Conservation (phyloP, 345 rosid genomes). For the Xanthoceras sorbifolium region DNA sequence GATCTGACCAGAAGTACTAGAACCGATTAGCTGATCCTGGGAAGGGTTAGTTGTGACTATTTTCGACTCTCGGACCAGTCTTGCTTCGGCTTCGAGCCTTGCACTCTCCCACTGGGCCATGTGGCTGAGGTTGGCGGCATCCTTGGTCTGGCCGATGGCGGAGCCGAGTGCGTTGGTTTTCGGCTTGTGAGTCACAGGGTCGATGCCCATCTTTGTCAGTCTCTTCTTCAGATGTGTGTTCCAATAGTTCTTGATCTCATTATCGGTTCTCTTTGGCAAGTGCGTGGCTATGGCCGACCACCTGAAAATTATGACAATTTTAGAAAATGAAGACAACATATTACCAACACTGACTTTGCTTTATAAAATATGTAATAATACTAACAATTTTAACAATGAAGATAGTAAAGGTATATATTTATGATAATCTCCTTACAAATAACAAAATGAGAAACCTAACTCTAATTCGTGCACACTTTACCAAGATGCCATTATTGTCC, state of each 20-base stretch:
- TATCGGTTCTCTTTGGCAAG: slow-evolving; percentile 48
- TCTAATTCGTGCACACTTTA: background rate
- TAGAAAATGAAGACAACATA: background rate
- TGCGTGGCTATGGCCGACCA: slow-evolving; percentile 54
- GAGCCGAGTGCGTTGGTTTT: slow-evolving; percentile 27
- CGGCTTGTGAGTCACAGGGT: slow-evolving; percentile 49
- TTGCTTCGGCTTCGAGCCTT: slow-evolving; percentile 45
- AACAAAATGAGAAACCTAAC: background rate
- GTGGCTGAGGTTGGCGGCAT: slow-evolving; percentile 39
- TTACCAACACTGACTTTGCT: background rate
- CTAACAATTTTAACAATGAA: too few relatives aligned
- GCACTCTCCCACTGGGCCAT: slow-evolving; percentile 53
- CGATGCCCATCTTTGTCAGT: slow-evolving; percentile 42
- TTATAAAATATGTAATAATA: too few relatives aligned
- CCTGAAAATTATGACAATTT: slow-evolving; percentile 17
- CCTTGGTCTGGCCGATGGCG: slow-evolving; percentile 25
- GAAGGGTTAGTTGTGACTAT: slow-evolving; percentile 18
- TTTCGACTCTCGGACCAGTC: slow-evolving; percentile 34
- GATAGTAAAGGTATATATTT: too few relatives aligned
- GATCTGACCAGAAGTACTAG: background rate
- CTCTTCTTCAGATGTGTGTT: slow-evolving; percentile 52
- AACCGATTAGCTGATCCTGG: slow-evolving; percentile 11
- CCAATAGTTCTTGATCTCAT: slow-evolving; percentile 58
- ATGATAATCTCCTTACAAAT: too few relatives aligned
- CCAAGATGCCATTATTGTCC: background rate